Evolutionary conservation across 352 stramenopile species (phyloP).

Genomic region (Aphanomyces astaci): DNA sequence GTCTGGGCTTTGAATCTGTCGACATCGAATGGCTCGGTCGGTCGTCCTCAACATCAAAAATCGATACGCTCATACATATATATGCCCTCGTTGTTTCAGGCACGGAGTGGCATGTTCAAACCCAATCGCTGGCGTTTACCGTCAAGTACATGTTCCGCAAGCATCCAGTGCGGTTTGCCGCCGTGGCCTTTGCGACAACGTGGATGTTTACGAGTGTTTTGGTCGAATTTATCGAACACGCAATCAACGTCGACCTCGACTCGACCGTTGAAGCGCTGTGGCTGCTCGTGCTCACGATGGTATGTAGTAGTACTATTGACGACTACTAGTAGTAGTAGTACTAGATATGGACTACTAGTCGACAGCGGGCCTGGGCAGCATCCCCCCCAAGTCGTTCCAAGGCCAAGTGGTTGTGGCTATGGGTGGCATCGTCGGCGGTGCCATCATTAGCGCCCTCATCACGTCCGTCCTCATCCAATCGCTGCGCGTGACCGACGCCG

Average conservation of each 20-base stretch:
- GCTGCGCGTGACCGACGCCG: neutral
- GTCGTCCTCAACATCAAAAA: no score
- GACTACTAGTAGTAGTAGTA: no score
- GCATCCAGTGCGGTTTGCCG: conserved; percentile 14
- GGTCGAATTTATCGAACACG: conserved; percentile 15
- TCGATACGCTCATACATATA: no score
- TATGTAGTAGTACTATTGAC: no score
- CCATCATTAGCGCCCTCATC: conserved; percentile 17
- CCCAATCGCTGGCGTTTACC: conserved; percentile 14
- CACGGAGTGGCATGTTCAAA: conserved; percentile 18
- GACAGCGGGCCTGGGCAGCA: conserved; percentile 8
- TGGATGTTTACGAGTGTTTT: conserved; percentile 9
- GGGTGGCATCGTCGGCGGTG: conserved; percentile 18
- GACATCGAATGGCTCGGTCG: conserved; percentile 20
- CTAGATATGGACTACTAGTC: conserved; percentile 1
- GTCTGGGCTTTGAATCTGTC: conserved; percentile 16
- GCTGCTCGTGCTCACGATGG: conserved; percentile 19
- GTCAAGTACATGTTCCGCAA: conserved; percentile 21
- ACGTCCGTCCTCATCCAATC: conserved; percentile 20
- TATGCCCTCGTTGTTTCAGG: neutral
- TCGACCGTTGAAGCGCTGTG: conserved; percentile 10
- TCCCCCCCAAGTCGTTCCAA: conserved; percentile 11
- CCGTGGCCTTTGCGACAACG: conserved; percentile 1
- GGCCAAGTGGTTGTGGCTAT: conserved; percentile 11
- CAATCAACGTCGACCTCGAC: conserved; percentile 17